Base-by-base conservation (phyloP, 352 stramenopile species). In the Globisporangium perplexum region DNA sequence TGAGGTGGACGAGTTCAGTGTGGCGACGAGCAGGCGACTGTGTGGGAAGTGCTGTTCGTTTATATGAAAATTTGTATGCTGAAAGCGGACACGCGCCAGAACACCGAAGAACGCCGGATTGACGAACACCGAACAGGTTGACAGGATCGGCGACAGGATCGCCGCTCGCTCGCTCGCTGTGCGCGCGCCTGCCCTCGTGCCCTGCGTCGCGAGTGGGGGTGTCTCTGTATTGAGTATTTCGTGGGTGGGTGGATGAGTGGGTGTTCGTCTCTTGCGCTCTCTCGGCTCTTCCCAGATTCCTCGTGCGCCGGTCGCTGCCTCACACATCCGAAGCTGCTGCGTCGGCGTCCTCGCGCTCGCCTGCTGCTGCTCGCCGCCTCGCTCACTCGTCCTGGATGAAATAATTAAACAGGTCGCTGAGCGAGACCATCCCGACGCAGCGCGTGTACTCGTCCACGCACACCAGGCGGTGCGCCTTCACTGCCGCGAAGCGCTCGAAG, bases 351-450 rank as follows among this genome's bases (percentile, higher is more conserved):
- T 17, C 18, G 30, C 20, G 18, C 1, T 55, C 24, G 14, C 7
- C 39, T n/a, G 20, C 31, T 20, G n/a, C n/a, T n/a, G n/a, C 41
- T 7, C 18, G 10, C 15, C 12, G 4, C 33, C 41, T 56, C n/a
- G n/a, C 15, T 46, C 26, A 48, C 45, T 63, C 64, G 71, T 92
- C 86, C 59, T 91, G 66, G 50, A 94, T 69, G 70, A 94, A 94
- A 86, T 94, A 94, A 81, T 91, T 90, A 77, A 94, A 94, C 76
- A 94, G 69, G 69, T 94, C 83, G 61, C 83, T 92, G 54, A 94
- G 77, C 50, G 83, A 89, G 67, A 94, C 77, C 59, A 94, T 71
- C 51, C 83, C 83, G 47, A 92, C 81, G 62, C 81, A 92, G 47
- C 74, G 81, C 59, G 65, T 76, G 68, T 83, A 88, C 69, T 92